A percentile compares a stretch with the other conserved stretches of the same genome.
Conservation (phyloP, 2,329 filamentous ascomycete species). For the Fusarium sp. region DNA sequence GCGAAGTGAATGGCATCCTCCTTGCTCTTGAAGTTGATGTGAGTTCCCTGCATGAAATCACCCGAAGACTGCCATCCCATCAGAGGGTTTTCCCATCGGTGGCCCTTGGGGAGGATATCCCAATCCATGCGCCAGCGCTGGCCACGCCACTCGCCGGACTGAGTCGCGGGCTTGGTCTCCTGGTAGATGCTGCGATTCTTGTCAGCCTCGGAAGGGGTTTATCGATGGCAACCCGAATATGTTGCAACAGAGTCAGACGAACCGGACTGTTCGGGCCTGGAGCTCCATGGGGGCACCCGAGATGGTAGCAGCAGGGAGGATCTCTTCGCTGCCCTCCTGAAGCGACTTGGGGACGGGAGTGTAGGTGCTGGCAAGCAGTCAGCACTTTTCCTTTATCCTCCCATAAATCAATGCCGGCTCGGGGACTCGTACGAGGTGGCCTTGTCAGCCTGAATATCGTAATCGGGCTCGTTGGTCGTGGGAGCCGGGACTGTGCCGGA, state of each 20-base stretch:
- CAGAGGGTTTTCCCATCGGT: constrained; percentile 97
- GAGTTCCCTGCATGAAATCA: constrained; percentile 94
- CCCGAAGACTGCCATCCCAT: constrained; percentile 99
- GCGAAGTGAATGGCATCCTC: constrained; percentile 96
- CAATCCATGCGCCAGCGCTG: constrained; percentile 98
- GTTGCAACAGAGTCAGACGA: constrained; percentile 48
- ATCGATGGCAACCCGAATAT: background rate
- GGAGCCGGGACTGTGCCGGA: constrained; percentile 53
- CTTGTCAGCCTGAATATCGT: constrained; percentile 83
- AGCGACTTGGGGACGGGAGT: constrained; percentile 90
- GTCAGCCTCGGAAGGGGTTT: constrained; percentile 11
- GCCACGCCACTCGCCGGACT: constrained; percentile 88
- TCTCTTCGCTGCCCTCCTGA: constrained; percentile 89
- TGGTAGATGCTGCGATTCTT: constrained; percentile 80
- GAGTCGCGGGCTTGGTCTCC: constrained; percentile 92
- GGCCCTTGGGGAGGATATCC: constrained; percentile 91
- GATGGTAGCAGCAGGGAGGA: constrained; percentile 84
- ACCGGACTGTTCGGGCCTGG: constrained; percentile 94
- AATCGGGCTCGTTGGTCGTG: constrained; percentile 80
- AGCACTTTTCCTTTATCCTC: constrained; percentile 23
- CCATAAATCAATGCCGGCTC: constrained; percentile 6
- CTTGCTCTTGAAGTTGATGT: constrained; percentile 90
- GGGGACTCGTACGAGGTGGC: constrained; percentile 79
- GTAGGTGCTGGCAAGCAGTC: constrained; percentile 72
- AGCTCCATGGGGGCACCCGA: constrained; percentile 95